Base-by-base conservation (phyloP, 169 alveolate genomes). In the Cyclospora cayetanensis region DNA sequence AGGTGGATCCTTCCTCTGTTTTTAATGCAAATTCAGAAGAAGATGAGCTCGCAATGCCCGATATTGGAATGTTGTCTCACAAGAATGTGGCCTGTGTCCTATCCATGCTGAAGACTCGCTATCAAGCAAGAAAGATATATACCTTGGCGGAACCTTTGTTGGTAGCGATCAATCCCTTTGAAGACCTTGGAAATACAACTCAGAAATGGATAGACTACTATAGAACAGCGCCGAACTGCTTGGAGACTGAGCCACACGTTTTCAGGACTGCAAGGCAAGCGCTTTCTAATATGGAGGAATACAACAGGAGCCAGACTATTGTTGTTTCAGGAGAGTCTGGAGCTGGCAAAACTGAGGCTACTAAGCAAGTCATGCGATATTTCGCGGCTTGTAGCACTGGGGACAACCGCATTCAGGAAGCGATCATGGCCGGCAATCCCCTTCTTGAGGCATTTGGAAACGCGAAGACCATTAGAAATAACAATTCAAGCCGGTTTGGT, bases 281-380 rank as follows among this genome's bases (percentile, higher is more conserved):
- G 3, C 74, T 92, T 0, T 91, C 89, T 39, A 76, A 68, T 15
- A 29, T 72, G 7, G 82, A 68, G 53, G 90, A 52, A 9, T 85
- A 85, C 72, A 43, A 68, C 35, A 70, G 63, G 31, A 79, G 68
- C 25, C 90, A 86, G 43, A 29, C 94, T 2, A 82, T 92, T 31
- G 77, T 92, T 50, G 93, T 85, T 34, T 79, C 94, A 0, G 94
- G 99, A 2, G 99, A 99, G 93, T 97, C 99, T 4, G 99, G 99
- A 46, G 99, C 99, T 63, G 99, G 99, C 22, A 99, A 99, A 92
- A 99, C 99, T 15, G 99, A 98, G 94, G 98, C 98, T 65, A 98
- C 99, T 27, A 95, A 90, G 70, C 96, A 82, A 53, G 91, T 35
- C 63, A 92, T 65, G 93, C 74, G 89, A 31, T 95, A 52, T 42